A percentile compares a stretch with the other conserved stretches of the same genome.
phyloP scores from a whole-genome alignment of 2,329 filamentous ascomycete genomes.

The Beauveria rudraprayagi region DNA sequence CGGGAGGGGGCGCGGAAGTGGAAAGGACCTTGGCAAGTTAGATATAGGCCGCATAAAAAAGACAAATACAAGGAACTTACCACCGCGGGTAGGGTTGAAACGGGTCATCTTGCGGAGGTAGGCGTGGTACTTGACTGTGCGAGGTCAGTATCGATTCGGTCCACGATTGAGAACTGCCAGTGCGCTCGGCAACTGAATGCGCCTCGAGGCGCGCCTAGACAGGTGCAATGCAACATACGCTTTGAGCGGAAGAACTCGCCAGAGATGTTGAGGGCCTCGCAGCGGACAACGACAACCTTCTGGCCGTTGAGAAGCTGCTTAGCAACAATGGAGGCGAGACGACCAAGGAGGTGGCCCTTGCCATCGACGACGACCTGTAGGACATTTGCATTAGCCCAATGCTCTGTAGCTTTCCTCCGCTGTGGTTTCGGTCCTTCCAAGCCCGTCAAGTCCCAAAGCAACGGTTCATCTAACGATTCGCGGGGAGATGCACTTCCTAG shows the following conservation, averaged over 20 bases:
- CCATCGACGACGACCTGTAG: conserved; percentile 93
- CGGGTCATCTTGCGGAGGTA: conserved; percentile 99
- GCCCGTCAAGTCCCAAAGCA: not conserved
- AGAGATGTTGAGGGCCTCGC: conserved; percentile 99
- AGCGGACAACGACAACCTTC: conserved; percentile 98
- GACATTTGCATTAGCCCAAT: conserved; percentile 17
- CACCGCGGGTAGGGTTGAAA: conserved; percentile 98
- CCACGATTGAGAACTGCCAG: conserved; percentile 8
- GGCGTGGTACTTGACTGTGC: conserved; percentile 97
- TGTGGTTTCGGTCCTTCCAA: not conserved
- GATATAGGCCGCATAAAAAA: conserved; percentile 27
- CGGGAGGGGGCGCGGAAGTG: conserved; percentile 98
- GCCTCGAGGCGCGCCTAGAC: not conserved
- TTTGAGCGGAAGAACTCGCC: conserved; percentile 99
- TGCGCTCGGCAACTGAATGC: conserved; percentile 14
- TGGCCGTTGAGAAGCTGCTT: conserved; percentile 99
- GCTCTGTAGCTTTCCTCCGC: not conserved
- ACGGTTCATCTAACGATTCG: not conserved
- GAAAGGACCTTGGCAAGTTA: conserved; percentile 73
- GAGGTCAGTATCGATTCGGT: conserved; percentile 35
- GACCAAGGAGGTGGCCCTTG: conserved; percentile 99
- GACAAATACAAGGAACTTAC: conserved; percentile 44
- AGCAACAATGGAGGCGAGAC: conserved; percentile 93
- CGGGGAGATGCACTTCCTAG: not conserved
- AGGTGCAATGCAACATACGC: conserved; percentile 61